Evolutionary conservation across 2,329 filamentous ascomycete species (phyloP), one percentile per base, ranked within the genome.

Genomic region (Pleurostoma richardsiae): DNA sequence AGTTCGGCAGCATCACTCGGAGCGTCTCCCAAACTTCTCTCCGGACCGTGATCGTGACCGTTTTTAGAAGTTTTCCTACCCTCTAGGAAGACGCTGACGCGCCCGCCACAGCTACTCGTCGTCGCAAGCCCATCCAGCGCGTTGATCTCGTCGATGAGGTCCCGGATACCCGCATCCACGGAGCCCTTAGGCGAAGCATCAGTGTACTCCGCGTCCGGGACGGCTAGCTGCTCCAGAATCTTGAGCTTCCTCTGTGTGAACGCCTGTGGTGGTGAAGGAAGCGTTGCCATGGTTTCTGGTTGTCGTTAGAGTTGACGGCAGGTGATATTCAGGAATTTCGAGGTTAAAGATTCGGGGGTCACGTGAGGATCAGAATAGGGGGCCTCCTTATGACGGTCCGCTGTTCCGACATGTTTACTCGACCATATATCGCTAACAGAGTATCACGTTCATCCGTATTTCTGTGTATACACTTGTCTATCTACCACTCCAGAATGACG

Each of bases 151-250:
- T 77, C 75, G 50, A 97, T 90, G 45, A 96, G 72, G 27, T 83
- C 76, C 41, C 85, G 79, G 54, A 97, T 90, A 1, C 83, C 86
- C 42, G 72, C 79, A 63, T 97, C 92, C 26, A 97, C 79, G 1
- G 83, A 86, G 11, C 91, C 92, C 70, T 96, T 96, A 3, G 92
- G 91, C 1, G 89, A 95, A 6, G 86, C 77, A 66, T 96, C 92
- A 39, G 81, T 80, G 66, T 96, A 95, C 49, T 86, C 77, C 4
- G 73, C 75, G 40, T 81, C 79, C 1, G 90, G 86, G 4, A 82
- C 73, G 6, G 80, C 71, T 3, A 96, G 82, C 54, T 85, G 79
- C 39, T 75, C 68, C 10, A 96, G 70, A 53, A 96, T 95, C 49
- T 77, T 82, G 44, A 68, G 63, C 67, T 96, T 97, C 61, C 82